These are phyloP conservation scores for Moricandia arvensis DNA, from an alignment of 345 rosid species.

Conservation along the genomic window DNA sequence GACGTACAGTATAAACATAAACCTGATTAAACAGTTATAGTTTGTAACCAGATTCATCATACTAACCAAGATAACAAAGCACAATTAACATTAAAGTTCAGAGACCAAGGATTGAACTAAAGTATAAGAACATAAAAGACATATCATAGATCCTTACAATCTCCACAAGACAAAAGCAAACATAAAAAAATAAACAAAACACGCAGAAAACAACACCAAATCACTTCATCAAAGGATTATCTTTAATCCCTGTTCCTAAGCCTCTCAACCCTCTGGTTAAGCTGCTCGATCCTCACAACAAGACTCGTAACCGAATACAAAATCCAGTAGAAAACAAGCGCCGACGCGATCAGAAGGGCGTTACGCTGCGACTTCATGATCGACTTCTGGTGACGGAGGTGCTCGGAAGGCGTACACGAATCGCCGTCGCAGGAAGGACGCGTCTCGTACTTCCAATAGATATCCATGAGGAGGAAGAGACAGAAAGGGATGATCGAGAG, in stretches of 20 bases:
- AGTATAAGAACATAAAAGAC: neutral
- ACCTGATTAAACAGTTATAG: neutral
- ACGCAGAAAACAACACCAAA: neutral
- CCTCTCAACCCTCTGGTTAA: slow-evolving; percentile 70
- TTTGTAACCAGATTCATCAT: neutral
- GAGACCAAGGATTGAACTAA: slow-evolving; percentile 8
- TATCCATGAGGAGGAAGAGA: slow-evolving; percentile 81
- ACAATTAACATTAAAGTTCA: neutral
- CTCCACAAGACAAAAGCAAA: neutral
- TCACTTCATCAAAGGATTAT: no score
- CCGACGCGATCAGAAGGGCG: slow-evolving; percentile 72
- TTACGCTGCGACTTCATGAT: slow-evolving; percentile 89
- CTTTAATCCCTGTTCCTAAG: slow-evolving; percentile 49
- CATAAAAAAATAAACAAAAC: neutral
- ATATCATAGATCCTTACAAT: neutral
- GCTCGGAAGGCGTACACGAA: slow-evolving; percentile 72
- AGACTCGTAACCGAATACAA: slow-evolving; percentile 68
- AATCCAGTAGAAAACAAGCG: slow-evolving; percentile 82
- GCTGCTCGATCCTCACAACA: slow-evolving; percentile 66
- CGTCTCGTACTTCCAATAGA: slow-evolving; percentile 94
- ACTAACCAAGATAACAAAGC: neutral
- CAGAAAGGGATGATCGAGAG: slow-evolving; percentile 80
- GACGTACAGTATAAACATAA: no score
- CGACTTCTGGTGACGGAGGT: slow-evolving; percentile 88
- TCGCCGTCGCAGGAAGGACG: slow-evolving; percentile 66